Evolutionary conservation across 306 rosid genomes (phyloP), one percentile per base, ranked within the genome.

Genomic region (Cucurbita moschata): DNA sequence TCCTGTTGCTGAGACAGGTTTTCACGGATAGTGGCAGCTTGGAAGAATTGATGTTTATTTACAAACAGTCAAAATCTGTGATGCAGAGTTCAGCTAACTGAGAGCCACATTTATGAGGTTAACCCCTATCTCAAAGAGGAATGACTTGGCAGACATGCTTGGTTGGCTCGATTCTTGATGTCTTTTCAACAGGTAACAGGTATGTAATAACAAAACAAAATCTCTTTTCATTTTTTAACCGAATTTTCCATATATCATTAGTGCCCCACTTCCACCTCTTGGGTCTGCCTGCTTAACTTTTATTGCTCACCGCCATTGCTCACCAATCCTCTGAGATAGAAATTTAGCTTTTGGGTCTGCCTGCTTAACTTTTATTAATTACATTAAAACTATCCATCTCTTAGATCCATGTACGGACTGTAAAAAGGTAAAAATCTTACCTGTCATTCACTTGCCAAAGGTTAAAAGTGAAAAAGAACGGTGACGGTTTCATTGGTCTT

Each of bases 71-170:
- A 19, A 21, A 19, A 13, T 67, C 39, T 67, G 19, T 7, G 43
- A 59, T 30, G 43, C 35, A 55, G 23, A 23, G 64, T 26, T 58
- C 40, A 58, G 40, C 40, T 58, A 58, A 11, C 67, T 15, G 10
- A 14, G 54, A 70, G 51, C 73, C 71, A 60, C 66, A 30, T 39
- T 7, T 58, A 30, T 30, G 35, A 30, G 16, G n/a, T 15, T 6
- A 15, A 61, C 23, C 64, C 52, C 71, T 52, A 78, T 70, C 66
- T 44, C 65, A 38, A 78, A 39, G 4, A 26, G 10, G 68, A 8
- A 38, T 79, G 84, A 85, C 79, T 39, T 79, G 83, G 86, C 88
- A 73, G 81, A 86, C 89, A 79, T 77, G 85, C 82, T 63, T 75
- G 67, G 70, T 69, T 61, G 60, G 82, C 84, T 76, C 86, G 73